Conservation (phyloP, 169 alveolate genomes). For the Plasmodium malariae region DNA sequence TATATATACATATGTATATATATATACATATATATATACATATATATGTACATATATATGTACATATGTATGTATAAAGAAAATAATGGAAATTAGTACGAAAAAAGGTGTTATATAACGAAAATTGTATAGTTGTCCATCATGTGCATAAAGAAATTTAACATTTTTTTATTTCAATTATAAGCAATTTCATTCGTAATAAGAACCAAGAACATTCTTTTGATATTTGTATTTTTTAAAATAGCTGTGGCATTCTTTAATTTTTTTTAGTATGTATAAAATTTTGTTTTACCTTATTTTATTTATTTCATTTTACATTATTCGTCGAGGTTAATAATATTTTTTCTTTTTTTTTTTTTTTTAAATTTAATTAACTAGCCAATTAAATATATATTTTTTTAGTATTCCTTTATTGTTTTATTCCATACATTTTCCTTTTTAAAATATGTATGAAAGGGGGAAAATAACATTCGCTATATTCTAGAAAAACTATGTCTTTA, state of each 20-base stretch:
- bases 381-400: conserved; percentile 3
- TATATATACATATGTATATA: too few species aligned
- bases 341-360: conserved; percentile 35
- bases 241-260: background rate
- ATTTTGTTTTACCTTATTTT: too few species aligned
- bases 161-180: background rate
- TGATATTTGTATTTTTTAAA: background rate
- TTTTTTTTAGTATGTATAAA: too few species aligned
- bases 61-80: background rate
- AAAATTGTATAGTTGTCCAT: conserved; percentile 26
- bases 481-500: background rate
- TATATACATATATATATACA: too few species aligned
- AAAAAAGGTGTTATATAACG: conserved; percentile 2
- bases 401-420: background rate
- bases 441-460: conserved; percentile 1
- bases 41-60: too few species aligned
- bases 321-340: too few species aligned
- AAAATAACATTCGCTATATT: conserved; percentile 2
- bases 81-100: background rate
- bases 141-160: conserved; percentile 1
- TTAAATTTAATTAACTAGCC: conserved; percentile 31
- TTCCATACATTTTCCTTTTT: background rate
- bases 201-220: background rate
- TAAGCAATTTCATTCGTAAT: background rate
- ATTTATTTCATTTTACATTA: too few species aligned